Base-by-base conservation (phyloP, 192 early-diverging fungal species). In the Backusella parvicylindrica region DNA sequence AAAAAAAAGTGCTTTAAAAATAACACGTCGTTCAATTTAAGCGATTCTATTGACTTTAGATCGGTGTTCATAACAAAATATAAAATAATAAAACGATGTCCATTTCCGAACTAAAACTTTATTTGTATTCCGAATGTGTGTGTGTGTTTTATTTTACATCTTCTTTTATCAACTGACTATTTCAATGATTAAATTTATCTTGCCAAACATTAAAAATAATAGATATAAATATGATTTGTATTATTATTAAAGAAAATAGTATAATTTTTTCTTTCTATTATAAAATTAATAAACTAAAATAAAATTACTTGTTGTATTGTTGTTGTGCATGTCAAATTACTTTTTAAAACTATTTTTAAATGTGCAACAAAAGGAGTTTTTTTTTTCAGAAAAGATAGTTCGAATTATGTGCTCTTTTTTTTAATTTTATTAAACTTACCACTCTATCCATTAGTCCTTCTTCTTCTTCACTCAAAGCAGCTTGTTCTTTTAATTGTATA, bases 41-140 rank as follows among this genome's bases (percentile, higher is more conserved):
- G 21, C 23, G 53, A 60, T 60, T n/a, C 21, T 26, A 60, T 60
- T 23, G 53, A 60, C 53, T 60, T 60, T 60, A 60, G 23, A 60
- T 60, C 53, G 53, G 53, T 60, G 53, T 60, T 60, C 18, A 60
- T 60, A 60, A 60, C 53, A 60, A 60, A 60, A 60, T 26, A 60
- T 47, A 41, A 41, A 41, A 41, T 41, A 21, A 26, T 26, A 60
- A 60, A 60, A 56, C 50, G 50, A 56, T 56, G 23, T 12, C 11
- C 50, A 23, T 56, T 56, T 56, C 50, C 50, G 50, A 26, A 56
- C 50, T 56, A 56, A 56, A 56, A 56, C 50, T 56, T 56, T 23
- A 18, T 49, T 56, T 56, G 50, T 56, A 56, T 56, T 11, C 50
- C 50, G 23, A 56, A 56, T 26, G 12, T 8, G 21, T 26, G n/a